Base-by-base conservation (phyloP, 1,139 yeast species). In the Suhomyces bokatorum region DNA sequence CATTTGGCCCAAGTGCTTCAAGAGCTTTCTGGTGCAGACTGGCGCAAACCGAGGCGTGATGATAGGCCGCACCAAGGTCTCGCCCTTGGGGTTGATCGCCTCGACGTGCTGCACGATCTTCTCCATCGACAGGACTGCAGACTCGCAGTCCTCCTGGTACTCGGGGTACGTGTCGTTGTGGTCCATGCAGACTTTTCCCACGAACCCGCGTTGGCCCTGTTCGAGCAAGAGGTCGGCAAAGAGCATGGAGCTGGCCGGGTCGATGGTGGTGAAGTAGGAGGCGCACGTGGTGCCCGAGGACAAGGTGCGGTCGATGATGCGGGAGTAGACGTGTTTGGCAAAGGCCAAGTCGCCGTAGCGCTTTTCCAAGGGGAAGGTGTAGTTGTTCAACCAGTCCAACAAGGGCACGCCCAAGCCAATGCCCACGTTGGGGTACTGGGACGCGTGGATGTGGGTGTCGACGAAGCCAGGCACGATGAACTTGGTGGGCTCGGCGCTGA, bases 21-120 rank as follows among this genome's bases (percentile, higher is more conserved):
- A 68, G 40, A 89, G 68, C 41, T 78, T 75, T 28, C 78, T 67
- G 1, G 90, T 73, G 59, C 98, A 93, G 15, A 89, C 81, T 0
- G 97, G 97, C 0, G 98, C 99, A 70, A 93, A 93, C 48, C 99
- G 70, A 5, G 99, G 99, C 0, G 99, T 93, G 6, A 93, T 58
- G 22, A 91, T 82, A 0, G 98, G 96, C 39, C 75, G 69, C n/a
- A 72, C 65, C 37, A 87, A 73, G 6, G 66, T 44, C 37, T 76
- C 78, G 14, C 70, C 65, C 1, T 56, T 53, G 0, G 90, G 85
- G 50, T 85, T 85, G 40, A 71, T 60, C 11, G 58, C 50, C 14
- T 70, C 64, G 36, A 89, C 72, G 59, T 85, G 82, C 4, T 77
- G 68, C 8, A 86, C 75, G 4, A 90, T 80, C 12, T 73, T 68